Percentiles rank a stretch among this genome's conserved stretches.
phyloP scores from a whole-genome alignment of 805 yeast species.

The Citeromyces nyonsensis region DNA sequence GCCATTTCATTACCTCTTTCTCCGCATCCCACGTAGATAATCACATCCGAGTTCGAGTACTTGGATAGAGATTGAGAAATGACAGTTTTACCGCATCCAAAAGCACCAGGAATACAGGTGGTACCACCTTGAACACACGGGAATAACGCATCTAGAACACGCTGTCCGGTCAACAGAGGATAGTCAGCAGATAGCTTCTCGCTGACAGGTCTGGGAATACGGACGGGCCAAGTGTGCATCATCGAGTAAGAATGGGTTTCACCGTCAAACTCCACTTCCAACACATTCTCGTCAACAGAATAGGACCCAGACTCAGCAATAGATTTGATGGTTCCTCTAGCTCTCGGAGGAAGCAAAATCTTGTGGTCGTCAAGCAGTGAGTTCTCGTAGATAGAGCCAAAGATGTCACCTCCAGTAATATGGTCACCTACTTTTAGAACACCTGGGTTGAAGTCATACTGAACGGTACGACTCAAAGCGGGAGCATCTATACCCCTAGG shows the following conservation, averaged over 20 bases:
- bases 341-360: conserved; percentile 93
- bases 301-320: conserved; percentile 86
- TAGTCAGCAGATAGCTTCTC: conserved; percentile 86
- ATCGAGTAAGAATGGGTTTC: conserved; percentile 65
- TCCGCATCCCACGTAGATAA: conserved; percentile 89
- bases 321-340: conserved; percentile 90
- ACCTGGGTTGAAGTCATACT: conserved; percentile 81
- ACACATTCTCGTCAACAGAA: conserved; percentile 73
- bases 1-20: conserved; percentile 99
- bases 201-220: conserved; percentile 98
- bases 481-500: conserved; percentile 99
- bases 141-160: conserved; percentile 94
- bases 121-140: conserved; percentile 99
- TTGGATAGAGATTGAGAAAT: conserved; percentile 95
- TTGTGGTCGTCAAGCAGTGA: conserved; percentile 86
- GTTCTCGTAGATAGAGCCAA: conserved; percentile 88
- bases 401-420: conserved; percentile 95
- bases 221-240: conserved; percentile 99
- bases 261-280: conserved; percentile 94
- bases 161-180: conserved; percentile 95
- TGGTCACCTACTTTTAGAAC: conserved; percentile 84
- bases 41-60: conserved; percentile 93
- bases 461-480: conserved; percentile 67
- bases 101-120: conserved; percentile 99
- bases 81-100: conserved; percentile 98